These are phyloP conservation scores for Boletus pseudopeckii DNA, from an alignment of 768 basidiomycete genomes.

Conservation along the genomic window DNA sequence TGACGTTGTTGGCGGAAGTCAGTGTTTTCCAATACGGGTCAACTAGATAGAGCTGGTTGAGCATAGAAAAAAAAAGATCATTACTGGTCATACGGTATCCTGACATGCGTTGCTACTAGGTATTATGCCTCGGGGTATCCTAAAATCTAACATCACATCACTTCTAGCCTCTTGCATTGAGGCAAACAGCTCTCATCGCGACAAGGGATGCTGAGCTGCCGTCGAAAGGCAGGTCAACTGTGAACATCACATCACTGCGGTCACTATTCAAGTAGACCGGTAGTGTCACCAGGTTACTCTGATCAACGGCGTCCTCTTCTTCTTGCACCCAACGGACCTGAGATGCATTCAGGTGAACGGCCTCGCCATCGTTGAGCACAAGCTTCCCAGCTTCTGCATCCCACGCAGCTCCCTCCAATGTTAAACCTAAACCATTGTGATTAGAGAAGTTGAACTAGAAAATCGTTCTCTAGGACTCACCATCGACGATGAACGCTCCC, in stretches of 20 bases:
- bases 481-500: slow-evolving; percentile 82
- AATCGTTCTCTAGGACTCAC: slow-evolving; percentile 42
- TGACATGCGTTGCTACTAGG: slow-evolving; percentile 14
- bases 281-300: slow-evolving; percentile 59
- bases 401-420: slow-evolving; percentile 86
- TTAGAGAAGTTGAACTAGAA: slow-evolving; percentile 4
- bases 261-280: slow-evolving; percentile 93
- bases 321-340: slow-evolving; percentile 85
- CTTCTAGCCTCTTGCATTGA: slow-evolving; percentile 71
- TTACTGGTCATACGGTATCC: slow-evolving; percentile 19
- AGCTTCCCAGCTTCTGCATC: slow-evolving; percentile 50
- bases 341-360: slow-evolving; percentile 74
- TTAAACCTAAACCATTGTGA: slow-evolving; percentile 55
- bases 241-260: slow-evolving; percentile 88
- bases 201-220: slow-evolving; percentile 63
- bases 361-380: slow-evolving; percentile 79
- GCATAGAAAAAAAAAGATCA: slow-evolving; percentile 7
- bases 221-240: slow-evolving; percentile 79
- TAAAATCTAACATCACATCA: slow-evolving; percentile 3
- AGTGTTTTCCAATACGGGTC: slow-evolving; percentile 19
- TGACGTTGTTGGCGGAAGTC: slow-evolving; percentile 51
- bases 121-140: slow-evolving; percentile 28
- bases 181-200: slow-evolving; percentile 85
- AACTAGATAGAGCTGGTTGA: slow-evolving; percentile 11
- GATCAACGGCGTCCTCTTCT: slow-evolving; percentile 33